These are phyloP conservation scores for Myxozyma sirexii DNA, from an alignment of 805 yeast genomes.

Conservation along the genomic window DNA sequence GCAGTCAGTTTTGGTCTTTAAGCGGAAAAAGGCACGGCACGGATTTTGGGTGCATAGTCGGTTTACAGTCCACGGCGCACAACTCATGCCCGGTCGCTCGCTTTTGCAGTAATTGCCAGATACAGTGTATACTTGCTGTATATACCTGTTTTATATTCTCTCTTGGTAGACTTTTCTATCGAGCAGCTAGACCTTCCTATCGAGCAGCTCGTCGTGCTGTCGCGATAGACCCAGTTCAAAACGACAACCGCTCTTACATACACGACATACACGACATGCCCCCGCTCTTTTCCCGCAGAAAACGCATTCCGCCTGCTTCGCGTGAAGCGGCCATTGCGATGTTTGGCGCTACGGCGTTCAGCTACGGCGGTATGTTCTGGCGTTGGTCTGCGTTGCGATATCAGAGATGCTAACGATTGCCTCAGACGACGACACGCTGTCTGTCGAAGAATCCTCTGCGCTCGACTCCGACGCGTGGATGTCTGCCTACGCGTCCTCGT, in stretches of 20 bases:
- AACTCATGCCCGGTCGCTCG: background rate
- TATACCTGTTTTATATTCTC: no score
- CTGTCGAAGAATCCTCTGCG: constrained; percentile 29
- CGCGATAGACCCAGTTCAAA: no score
- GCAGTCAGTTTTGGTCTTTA: no score
- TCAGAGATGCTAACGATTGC: background rate
- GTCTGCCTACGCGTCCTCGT: constrained; percentile 20
- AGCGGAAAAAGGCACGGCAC: no score
- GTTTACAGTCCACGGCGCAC: no score
- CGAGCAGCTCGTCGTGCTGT: no score
- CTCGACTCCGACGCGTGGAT: constrained; percentile 30
- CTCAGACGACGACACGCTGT: constrained; percentile 27
- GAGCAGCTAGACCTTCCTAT: no score
- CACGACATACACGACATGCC: constrained; percentile 13
- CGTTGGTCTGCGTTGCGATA: background rate
- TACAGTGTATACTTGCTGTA: background rate
- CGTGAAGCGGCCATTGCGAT: constrained; percentile 25
- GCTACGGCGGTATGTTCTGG: constrained; percentile 3
- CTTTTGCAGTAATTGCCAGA: background rate
- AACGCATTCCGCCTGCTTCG: constrained; percentile 9
- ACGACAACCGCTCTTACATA: background rate
- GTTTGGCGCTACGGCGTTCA: constrained; percentile 25
- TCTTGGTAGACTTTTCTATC: no score
- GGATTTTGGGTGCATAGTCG: no score
- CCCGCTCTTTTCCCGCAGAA: constrained; percentile 16